A percentile compares a stretch with the other conserved stretches of the same genome.
Evolutionary conservation across 2,329 filamentous ascomycete genomes (phyloP).

Genomic region (Claviceps pazoutovae): DNA sequence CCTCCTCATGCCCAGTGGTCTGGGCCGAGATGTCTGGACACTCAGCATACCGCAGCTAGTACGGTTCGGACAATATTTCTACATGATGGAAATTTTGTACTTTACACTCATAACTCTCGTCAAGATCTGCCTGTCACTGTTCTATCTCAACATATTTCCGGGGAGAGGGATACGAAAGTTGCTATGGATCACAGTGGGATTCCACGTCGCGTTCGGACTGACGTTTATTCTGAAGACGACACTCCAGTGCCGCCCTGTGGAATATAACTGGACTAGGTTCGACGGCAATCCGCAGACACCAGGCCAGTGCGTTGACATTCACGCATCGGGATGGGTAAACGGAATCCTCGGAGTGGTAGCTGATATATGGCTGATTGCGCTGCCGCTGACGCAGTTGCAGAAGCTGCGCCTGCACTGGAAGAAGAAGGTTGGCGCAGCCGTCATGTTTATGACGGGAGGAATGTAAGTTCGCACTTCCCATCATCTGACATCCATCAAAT

Average conservation of each 20-base stretch:
- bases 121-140: slow-evolving; percentile 32
- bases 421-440: slow-evolving; percentile 18
- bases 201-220: slow-evolving; percentile 22
- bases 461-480: slow-evolving; percentile 14
- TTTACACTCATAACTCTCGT: slow-evolving; percentile 27
- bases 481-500: background rate
- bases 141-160: slow-evolving; percentile 36
- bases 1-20: slow-evolving; percentile 18
- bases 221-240: slow-evolving; percentile 24
- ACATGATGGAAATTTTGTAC: slow-evolving; percentile 25
- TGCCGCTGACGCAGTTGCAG: slow-evolving; percentile 29
- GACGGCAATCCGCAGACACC: slow-evolving; percentile 26
- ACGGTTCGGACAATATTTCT: slow-evolving; percentile 24
- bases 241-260: slow-evolving; percentile 32
- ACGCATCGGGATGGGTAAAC: slow-evolving; percentile 31
- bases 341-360: slow-evolving; percentile 30
- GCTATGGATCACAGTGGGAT: slow-evolving; percentile 21
- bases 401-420: slow-evolving; percentile 15
- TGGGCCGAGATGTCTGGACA: slow-evolving; percentile 31
- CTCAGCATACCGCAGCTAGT: slow-evolving; percentile 23
- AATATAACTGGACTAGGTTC: slow-evolving; percentile 27
- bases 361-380: slow-evolving; percentile 30
- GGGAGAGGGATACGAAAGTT: slow-evolving; percentile 17
- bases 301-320: slow-evolving; percentile 31
- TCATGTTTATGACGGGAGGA: slow-evolving; percentile 29